These are phyloP conservation scores for Xerocomus cyaneibrunnescens DNA, from an alignment of 1,284 basidiomycete species.

Conservation along the genomic window DNA sequence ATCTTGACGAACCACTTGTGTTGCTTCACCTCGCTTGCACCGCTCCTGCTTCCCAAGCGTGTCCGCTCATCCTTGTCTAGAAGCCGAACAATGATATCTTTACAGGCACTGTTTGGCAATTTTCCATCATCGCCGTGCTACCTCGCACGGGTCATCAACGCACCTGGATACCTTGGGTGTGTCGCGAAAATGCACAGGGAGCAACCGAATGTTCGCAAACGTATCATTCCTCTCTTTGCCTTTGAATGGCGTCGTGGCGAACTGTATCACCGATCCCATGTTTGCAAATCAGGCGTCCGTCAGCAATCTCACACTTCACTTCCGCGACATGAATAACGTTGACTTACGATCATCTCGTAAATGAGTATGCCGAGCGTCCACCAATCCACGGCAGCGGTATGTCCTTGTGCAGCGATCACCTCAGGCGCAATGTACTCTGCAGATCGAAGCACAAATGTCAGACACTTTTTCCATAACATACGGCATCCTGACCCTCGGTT, in stretches of 20 bases:
- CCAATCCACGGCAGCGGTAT: constrained; percentile 99
- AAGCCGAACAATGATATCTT: constrained; percentile 84
- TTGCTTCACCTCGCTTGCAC: constrained; percentile 97
- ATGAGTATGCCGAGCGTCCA: constrained; percentile 99
- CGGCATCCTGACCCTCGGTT: constrained; percentile 76
- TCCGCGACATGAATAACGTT: constrained; percentile 25
- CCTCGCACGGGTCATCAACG: constrained; percentile 37
- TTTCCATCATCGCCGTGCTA: constrained; percentile 11
- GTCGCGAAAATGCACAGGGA: constrained; percentile 89
- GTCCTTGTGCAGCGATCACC: constrained; percentile 96
- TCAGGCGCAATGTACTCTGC: constrained; percentile 98
- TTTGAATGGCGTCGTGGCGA: constrained; percentile 98
- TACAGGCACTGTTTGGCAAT: constrained; percentile 62
- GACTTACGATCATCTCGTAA: constrained; percentile 98
- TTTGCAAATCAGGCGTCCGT: constrained; percentile 17
- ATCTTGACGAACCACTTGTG: constrained; percentile 98
- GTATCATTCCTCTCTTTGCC: constrained; percentile 93
- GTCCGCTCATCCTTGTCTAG: constrained; percentile 93
- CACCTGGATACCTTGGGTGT: constrained; percentile 80
- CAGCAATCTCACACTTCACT: constrained; percentile 20
- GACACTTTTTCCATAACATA: constrained; percentile 22
- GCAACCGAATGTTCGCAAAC: constrained; percentile 91
- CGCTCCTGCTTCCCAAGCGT: constrained; percentile 87
- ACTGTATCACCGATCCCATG: constrained; percentile 48
- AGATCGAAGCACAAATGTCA: constrained; percentile 27